Conservation (phyloP, 192 early-diverging fungal genomes). For the Piromyces finnis region DNA sequence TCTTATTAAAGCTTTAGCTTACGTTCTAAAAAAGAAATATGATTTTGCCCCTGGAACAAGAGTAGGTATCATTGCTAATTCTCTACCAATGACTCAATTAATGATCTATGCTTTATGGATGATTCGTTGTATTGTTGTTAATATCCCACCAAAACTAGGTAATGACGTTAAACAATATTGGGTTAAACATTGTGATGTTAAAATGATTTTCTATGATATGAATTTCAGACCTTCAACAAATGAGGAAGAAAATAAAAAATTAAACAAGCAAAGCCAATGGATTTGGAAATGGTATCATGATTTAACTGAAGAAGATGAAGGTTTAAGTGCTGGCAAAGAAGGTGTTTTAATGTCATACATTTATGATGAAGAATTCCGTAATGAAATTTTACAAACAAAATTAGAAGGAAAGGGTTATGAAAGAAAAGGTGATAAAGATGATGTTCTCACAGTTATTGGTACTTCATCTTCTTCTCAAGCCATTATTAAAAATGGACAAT, state of each 20-base stretch:
- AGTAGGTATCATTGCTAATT: not conserved
- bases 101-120: not conserved
- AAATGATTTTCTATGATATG: not conserved
- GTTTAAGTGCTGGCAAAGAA: not conserved
- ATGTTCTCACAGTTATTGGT: not conserved
- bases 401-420: not conserved
- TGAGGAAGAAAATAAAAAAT: not conserved
- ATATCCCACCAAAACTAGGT: not conserved
- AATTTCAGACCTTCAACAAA: not conserved
- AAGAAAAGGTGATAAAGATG: not conserved
- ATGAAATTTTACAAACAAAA: not conserved
- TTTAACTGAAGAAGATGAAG: not conserved
- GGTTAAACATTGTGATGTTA: not conserved
- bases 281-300: not conserved
- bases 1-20: not conserved
- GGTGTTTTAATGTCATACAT: not conserved
- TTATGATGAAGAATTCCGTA: not conserved
- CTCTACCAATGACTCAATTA: not conserved
- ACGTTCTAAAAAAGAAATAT: not conserved
- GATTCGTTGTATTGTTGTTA: not conserved
- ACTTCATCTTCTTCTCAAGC: not conserved
- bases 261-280: not conserved
- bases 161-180: not conserved
- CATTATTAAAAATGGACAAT: not conserved
- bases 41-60: not conserved